phyloP scores from a whole-genome alignment of 768 basidiomycete genomes.

The Boletus tomentosulus region DNA sequence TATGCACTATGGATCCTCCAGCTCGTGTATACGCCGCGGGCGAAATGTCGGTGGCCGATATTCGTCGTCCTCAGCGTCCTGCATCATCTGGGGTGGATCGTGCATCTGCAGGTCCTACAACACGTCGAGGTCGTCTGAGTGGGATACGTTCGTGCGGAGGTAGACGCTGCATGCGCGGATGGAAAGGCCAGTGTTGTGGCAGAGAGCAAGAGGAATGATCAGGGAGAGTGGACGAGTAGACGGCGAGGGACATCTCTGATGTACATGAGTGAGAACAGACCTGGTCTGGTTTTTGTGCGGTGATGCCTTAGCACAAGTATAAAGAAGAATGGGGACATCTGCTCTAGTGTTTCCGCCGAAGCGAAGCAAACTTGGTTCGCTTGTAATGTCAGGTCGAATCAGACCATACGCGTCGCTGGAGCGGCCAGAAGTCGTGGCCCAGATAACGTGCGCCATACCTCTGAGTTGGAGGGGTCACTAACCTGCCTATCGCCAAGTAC shows the following conservation, averaged over 20 bases:
- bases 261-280: constrained; percentile 18
- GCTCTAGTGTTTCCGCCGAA: no score
- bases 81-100: constrained; percentile 26
- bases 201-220: constrained; percentile 30
- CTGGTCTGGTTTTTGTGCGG: no score
- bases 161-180: constrained; percentile 25
- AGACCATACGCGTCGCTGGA: no score
- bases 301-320: no score
- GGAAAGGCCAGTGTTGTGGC: constrained; percentile 33
- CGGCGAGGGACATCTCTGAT: constrained; percentile 29
- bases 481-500: no score
- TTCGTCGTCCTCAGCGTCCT: constrained; percentile 28
- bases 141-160: constrained; percentile 20
- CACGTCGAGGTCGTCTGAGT: constrained; percentile 5
- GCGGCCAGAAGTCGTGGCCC: no score
- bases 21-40: constrained; percentile 49
- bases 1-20: constrained; percentile 35
- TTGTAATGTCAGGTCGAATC: no score
- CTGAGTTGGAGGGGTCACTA: no score
- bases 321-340: no score
- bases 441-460: no score
- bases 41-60: constrained; percentile 23
- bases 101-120: background rate
- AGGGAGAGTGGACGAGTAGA: constrained; percentile 29
- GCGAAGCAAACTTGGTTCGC: no score